Conservation (phyloP, 2,329 filamentous ascomycete genomes). For the Pseudogymnoascus sp. region DNA sequence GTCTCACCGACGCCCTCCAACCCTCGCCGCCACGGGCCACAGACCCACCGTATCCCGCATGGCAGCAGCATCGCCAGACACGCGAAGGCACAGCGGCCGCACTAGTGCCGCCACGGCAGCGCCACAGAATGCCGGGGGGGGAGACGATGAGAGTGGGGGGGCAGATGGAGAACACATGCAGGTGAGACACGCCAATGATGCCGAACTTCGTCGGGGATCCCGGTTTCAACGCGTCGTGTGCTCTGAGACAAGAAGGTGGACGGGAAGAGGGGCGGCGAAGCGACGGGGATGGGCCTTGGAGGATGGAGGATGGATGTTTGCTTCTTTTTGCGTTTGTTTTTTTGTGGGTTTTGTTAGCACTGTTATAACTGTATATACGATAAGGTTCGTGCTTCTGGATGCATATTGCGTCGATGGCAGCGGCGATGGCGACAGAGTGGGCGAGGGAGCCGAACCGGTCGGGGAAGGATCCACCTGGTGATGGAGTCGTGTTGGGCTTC, state of each 20-base stretch:
- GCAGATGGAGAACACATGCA: neutral
- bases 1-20: neutral
- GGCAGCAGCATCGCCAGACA: neutral
- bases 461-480: neutral
- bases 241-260: neutral
- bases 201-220: neutral
- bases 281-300: neutral
- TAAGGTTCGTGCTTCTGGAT: conserved; percentile 7
- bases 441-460: neutral
- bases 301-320: neutral
- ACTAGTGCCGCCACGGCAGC: neutral
- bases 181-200: neutral
- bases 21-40: neutral
- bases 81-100: neutral
- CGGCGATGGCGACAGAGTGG: conserved; percentile 2
- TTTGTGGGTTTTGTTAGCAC: conserved; percentile 2
- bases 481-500: neutral
- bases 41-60: neutral
- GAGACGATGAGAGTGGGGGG: neutral
- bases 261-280: neutral
- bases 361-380: neutral
- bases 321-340: neutral
- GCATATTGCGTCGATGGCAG: conserved; percentile 1
- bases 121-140: neutral
- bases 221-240: neutral